Evolutionary conservation across 805 yeast species (phyloP), one percentile per base, ranked within the genome.

Genomic region (Komagataella pastoris): DNA sequence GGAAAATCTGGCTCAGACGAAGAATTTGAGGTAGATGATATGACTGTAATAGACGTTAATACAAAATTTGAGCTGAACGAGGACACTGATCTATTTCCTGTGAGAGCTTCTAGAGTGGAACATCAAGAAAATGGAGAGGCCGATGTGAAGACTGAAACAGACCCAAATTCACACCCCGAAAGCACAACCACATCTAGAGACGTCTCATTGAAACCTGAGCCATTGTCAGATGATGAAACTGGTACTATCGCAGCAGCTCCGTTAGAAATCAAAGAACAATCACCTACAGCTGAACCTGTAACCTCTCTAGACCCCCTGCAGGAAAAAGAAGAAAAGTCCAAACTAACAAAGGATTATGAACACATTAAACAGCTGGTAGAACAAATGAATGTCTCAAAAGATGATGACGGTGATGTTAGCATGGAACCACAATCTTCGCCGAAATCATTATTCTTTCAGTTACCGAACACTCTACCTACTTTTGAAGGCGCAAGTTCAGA

Each of bases 31-130:
- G 58, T 56, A 5, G 66, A 55, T 44, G 71, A 64, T 18, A 59
- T 63, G 17, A 67, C 79, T 3, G 76, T 68, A 58, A 80, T 83
- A 55, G 76, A 83, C 63, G 81, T 84, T 85, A 80, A 79, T 52
- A 74, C 75, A 58, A 83, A 76, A 49, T 80, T 79, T 55, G 67
- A 66, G 24, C 72, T 77, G 57, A 76, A 71, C 19, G 70, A 67
- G n/a, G 83, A 78, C 51, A 72, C 80, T 0, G 74, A 70, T 17
- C 63, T 83, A 36, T 83, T 85, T 69, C 91, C 91, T 0, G 82
- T 85, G 3, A 75, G 89, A 57, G 87, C 91, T 1, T 71, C 71
- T 7, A 73, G 88, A 64, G 67, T 70, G 8, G 74, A 71, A 36
- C 74, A 70, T 51, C 68, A 65, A 44, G 74, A 63, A 44, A 60